Evolutionary conservation across 768 basidiomycete species (phyloP).

Genomic region (Phylloporus sp.): DNA sequence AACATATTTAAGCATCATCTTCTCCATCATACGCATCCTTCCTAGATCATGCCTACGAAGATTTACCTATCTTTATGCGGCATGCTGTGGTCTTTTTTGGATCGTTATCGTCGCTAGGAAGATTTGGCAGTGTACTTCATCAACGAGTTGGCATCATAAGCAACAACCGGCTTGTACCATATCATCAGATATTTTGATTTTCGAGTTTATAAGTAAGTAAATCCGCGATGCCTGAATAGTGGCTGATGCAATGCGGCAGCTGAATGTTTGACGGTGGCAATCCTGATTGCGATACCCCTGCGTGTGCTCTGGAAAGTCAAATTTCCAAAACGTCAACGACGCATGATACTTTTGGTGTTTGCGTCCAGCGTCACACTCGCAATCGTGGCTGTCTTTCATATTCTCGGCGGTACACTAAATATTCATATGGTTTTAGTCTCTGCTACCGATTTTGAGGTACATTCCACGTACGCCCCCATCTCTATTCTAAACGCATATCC

Average conservation of each 20-base stretch:
- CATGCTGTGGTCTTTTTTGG: constrained; percentile 1
- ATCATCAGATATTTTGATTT: not conserved
- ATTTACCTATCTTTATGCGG: not conserved
- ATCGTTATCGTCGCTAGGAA: not conserved
- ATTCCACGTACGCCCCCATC: not conserved
- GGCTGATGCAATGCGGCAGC: not conserved
- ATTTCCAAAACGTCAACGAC: constrained; percentile 8
- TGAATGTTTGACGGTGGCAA: not conserved
- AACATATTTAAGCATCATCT: constrained; percentile 12
- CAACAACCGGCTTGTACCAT: not conserved
- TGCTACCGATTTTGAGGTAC: constrained; percentile 8
- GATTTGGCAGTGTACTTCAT: constrained; percentile 4
- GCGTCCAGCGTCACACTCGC: constrained; percentile 13
- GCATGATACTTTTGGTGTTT: constrained; percentile 19
- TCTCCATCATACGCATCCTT: constrained; percentile 16
- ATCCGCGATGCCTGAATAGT: not conserved
- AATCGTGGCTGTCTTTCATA: constrained; percentile 7
- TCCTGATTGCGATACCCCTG: constrained; percentile 16
- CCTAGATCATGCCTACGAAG: not conserved
- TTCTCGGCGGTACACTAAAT: not conserved
- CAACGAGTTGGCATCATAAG: constrained; percentile 4
- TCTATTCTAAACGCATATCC: not conserved
- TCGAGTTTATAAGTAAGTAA: constrained; percentile 8
- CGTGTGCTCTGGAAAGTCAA: constrained; percentile 15
- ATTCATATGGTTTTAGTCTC: not conserved